Evolutionary conservation across 208 protist genomes (phyloP).

Genomic region (Leishmania guyanensis): DNA sequence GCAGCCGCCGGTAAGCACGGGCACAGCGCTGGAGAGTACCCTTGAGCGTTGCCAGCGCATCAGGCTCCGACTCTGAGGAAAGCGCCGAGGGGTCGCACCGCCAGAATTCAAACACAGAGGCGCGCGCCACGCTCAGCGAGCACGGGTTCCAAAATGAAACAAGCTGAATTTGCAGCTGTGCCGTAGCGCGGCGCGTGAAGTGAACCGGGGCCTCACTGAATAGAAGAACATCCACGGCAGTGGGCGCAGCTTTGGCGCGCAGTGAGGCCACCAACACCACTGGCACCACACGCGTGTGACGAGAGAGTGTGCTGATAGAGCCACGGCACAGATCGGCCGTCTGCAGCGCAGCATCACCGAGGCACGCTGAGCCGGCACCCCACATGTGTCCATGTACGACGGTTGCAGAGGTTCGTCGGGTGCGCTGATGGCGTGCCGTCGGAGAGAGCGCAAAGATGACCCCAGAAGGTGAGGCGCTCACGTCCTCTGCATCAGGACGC

Average conservation of each 20-base stretch:
- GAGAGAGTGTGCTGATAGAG: slow-evolving; percentile 20
- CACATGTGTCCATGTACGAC: slow-evolving; percentile 73
- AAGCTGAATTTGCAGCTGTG: slow-evolving; percentile 31
- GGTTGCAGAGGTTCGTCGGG: neutral
- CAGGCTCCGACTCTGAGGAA: neutral
- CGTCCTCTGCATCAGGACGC: slow-evolving; percentile 1
- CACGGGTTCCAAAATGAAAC: slow-evolving; percentile 70
- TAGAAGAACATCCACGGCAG: slow-evolving; percentile 19
- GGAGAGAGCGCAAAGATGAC: slow-evolving; percentile 8
- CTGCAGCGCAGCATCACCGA: neutral
- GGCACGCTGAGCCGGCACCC: slow-evolving; percentile 17
- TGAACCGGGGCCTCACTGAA: slow-evolving; percentile 39
- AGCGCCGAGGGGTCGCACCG: neutral
- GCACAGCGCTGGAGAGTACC: slow-evolving; percentile 9
- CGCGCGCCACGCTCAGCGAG: neutral
- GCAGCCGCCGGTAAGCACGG: slow-evolving; percentile 8
- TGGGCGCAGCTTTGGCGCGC: neutral
- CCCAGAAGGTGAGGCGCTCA: neutral
- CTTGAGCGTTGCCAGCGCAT: neutral
- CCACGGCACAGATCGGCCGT: neutral
- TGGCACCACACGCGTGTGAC: slow-evolving; percentile 25
- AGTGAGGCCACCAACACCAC: slow-evolving; percentile 19
- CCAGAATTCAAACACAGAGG: slow-evolving; percentile 71
- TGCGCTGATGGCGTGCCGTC: neutral
- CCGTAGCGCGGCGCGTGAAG: slow-evolving; percentile 18